These are phyloP conservation scores for Botrytis squamosa DNA, from an alignment of 2,329 filamentous ascomycete genomes.

Conservation along the genomic window DNA sequence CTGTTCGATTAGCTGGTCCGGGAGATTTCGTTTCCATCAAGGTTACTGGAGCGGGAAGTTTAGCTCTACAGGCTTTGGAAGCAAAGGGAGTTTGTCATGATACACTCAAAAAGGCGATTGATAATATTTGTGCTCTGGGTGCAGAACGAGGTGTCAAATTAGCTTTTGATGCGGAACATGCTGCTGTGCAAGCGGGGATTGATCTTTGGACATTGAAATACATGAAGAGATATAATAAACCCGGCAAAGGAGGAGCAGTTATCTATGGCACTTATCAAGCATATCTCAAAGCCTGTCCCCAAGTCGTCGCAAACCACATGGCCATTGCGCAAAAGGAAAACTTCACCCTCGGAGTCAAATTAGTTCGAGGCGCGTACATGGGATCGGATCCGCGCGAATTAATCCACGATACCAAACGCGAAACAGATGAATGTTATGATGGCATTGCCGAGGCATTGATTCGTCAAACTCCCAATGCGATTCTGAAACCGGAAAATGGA, in stretches of 20 bases:
- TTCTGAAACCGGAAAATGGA: conserved; percentile 47
- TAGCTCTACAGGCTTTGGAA: conserved; percentile 66
- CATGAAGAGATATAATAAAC: conserved; percentile 72
- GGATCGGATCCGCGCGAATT: conserved; percentile 66
- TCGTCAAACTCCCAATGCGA: conserved; percentile 57
- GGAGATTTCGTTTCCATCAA: conserved; percentile 57
- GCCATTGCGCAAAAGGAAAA: conserved; percentile 54
- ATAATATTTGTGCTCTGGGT: conserved; percentile 72
- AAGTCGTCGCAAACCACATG: conserved; percentile 59
- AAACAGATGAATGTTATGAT: conserved; percentile 73
- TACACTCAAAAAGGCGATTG: conserved; percentile 67
- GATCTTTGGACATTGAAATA: conserved; percentile 77
- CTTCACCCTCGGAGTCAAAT: conserved; percentile 70
- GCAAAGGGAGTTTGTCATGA: conserved; percentile 61
- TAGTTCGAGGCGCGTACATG: conserved; percentile 74
- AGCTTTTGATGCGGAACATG: conserved; percentile 85
- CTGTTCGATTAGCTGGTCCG: conserved; percentile 54
- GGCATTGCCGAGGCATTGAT: conserved; percentile 67
- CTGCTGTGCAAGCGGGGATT: conserved; percentile 73
- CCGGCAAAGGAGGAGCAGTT: conserved; percentile 56
- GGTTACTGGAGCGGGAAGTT: conserved; percentile 78
- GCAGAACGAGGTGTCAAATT: conserved; percentile 67
- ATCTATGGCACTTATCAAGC: conserved; percentile 81
- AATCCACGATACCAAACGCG: conserved; percentile 69
- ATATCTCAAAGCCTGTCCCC: conserved; percentile 65